phyloP scores from a whole-genome alignment of 148 eudicot species.

The Vaccinium myrtillus region DNA sequence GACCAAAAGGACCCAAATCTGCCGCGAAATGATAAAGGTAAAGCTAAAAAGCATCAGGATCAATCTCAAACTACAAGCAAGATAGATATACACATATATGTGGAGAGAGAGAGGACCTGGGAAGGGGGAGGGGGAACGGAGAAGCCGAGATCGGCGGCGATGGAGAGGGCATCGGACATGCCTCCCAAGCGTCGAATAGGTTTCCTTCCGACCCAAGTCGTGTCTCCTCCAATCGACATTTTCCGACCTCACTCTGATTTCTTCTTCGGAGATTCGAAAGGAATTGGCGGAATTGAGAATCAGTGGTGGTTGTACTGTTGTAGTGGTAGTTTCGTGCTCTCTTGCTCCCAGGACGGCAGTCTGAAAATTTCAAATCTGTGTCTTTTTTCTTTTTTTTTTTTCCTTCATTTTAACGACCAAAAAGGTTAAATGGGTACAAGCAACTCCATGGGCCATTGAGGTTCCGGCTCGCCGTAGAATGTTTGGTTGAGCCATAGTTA shows the following conservation, averaged over 20 bases:
- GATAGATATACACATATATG: neutral
- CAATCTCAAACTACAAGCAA: neutral
- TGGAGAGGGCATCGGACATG: constrained; percentile 70
- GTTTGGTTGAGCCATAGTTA: no score
- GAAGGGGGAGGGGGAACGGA: constrained; percentile 42
- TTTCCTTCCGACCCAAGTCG: constrained; percentile 69
- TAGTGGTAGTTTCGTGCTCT: neutral
- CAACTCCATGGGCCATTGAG: no score
- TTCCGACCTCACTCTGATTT: neutral
- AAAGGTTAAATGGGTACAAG: no score
- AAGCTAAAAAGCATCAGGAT: neutral
- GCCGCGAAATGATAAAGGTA: neutral
- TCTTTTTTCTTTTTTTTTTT: no score
- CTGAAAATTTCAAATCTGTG: neutral
- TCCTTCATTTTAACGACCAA: neutral
- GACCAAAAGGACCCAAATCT: neutral
- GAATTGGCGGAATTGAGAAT: neutral
- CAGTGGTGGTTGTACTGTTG: neutral
- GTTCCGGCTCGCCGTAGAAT: no score
- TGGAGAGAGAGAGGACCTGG: constrained; percentile 38
- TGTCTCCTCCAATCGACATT: constrained; percentile 57
- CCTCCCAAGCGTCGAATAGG: constrained; percentile 61
- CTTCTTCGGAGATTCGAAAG: constrained; percentile 9
- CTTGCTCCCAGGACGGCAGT: constrained; percentile 3
- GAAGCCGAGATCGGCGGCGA: constrained; percentile 69